These are phyloP conservation scores for Colletotrichum paranaense DNA, from an alignment of 2,329 filamentous ascomycete species.

Conservation along the genomic window DNA sequence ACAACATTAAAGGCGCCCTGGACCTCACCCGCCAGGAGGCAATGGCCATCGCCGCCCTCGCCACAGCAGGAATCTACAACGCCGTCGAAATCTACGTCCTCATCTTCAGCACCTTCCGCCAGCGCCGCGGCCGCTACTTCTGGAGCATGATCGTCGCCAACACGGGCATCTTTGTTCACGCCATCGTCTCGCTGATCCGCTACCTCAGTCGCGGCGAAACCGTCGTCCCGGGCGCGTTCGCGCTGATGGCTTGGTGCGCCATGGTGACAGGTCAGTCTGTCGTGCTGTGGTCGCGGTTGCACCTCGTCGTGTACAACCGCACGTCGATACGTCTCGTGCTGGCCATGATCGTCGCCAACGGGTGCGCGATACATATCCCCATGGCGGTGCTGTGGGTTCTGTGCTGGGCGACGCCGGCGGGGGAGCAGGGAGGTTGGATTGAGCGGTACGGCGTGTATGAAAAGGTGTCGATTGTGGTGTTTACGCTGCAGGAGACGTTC, in stretches of 20 bases:
- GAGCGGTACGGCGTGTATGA: conserved; percentile 58
- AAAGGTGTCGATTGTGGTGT: conserved; percentile 66
- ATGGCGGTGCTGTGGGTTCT: conserved; percentile 63
- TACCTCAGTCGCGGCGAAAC: conserved; percentile 51
- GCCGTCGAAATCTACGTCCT: conserved; percentile 41
- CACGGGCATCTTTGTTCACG: conserved; percentile 61
- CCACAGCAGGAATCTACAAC: conserved; percentile 39
- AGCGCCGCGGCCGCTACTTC: conserved; percentile 42
- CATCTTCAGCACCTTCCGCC: conserved; percentile 41
- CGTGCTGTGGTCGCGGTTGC: conserved; percentile 58
- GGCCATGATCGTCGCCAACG: conserved; percentile 63
- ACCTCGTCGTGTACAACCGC: conserved; percentile 59
- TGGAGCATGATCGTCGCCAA: conserved; percentile 43
- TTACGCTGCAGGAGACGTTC: conserved; percentile 66
- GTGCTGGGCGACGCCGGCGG: conserved; percentile 39
- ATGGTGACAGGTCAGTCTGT: conserved; percentile 64
- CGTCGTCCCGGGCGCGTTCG: conserved; percentile 45
- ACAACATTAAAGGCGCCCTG: conserved; percentile 11
- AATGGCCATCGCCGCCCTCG: conserved; percentile 38
- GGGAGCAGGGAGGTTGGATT: conserved; percentile 35
- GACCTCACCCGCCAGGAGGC: conserved; percentile 19
- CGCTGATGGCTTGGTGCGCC: conserved; percentile 54
- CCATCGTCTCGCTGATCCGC: conserved; percentile 64
- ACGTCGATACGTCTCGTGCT: conserved; percentile 45
- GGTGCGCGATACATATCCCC: conserved; percentile 58